These are phyloP conservation scores for Exophiala calicioides DNA, from an alignment of 2,329 filamentous ascomycete genomes.

Conservation along the genomic window DNA sequence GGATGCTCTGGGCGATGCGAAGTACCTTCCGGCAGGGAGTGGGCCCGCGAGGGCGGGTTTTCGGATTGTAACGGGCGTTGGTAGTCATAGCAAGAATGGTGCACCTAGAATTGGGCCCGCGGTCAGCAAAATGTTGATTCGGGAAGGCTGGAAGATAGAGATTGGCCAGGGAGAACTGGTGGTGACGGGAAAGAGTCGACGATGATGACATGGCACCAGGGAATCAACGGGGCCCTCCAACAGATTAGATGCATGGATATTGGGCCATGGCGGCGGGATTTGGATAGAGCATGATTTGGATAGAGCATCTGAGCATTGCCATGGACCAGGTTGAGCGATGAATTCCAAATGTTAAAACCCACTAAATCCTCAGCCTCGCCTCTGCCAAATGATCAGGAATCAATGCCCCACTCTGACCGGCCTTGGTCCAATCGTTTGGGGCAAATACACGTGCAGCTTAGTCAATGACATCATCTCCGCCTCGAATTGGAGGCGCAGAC, in stretches of 20 bases:
- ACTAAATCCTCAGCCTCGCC: conserved; percentile 3
- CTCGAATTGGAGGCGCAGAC: conserved; percentile 6
- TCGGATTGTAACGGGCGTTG: conserved; percentile 77
- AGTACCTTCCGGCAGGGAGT: conserved; percentile 49
- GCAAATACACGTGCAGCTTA: not conserved
- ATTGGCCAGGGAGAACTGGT: conserved; percentile 69
- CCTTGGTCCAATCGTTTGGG: conserved; percentile 3
- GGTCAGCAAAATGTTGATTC: conserved; percentile 72
- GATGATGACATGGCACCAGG: conserved; percentile 9
- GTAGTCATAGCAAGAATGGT: conserved; percentile 75
- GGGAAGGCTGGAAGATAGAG: conserved; percentile 81
- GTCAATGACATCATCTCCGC: conserved; percentile 12
- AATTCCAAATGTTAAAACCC: not conserved
- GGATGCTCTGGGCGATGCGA: conserved; percentile 67
- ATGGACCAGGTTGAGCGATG: too few relatives aligned
- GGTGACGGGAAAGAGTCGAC: conserved; percentile 60
- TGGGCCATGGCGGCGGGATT: not conserved
- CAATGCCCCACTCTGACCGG: not conserved
- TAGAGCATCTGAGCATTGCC: not conserved
- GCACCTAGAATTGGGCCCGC: conserved; percentile 74
- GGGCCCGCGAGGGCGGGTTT: conserved; percentile 58
- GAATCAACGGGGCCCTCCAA: too few relatives aligned
- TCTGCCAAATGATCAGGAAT: conserved; percentile 10
- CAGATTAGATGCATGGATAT: not conserved
- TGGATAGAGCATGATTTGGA: not conserved